Percentiles rank a stretch among this genome's conserved stretches.
These are phyloP conservation scores for Ascodesmis nigricans DNA, from an alignment of 495 filamentous ascomycete species.

Conservation along the genomic window DNA sequence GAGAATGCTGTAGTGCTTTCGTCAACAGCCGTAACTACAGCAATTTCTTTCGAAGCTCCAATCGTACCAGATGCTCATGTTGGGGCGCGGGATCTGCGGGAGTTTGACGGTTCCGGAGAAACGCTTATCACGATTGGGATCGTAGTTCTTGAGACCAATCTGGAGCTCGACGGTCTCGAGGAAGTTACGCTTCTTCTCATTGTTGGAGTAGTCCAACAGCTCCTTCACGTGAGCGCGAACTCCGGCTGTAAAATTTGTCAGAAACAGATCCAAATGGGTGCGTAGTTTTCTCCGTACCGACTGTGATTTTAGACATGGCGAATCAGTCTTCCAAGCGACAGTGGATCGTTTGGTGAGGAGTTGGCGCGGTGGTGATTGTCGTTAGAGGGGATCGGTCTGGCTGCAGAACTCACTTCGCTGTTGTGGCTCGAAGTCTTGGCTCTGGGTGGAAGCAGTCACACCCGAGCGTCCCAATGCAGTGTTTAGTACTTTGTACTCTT, in stretches of 20 bases:
- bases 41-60: too few relatives aligned
- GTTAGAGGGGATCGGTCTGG: too few relatives aligned
- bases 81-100: conserved; percentile 68
- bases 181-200: conserved; percentile 99
- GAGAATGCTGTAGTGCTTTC: conserved; percentile 44
- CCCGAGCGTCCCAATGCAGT: too few relatives aligned
- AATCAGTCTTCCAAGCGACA: conserved; percentile 43
- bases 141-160: conserved; percentile 99
- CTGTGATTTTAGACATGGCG: conserved; percentile 73
- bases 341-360: conserved; percentile 44
- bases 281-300: conserved; percentile 41
- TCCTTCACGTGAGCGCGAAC: conserved; percentile 83
- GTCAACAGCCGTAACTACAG: too few relatives aligned
- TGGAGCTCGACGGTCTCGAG: conserved; percentile 88
- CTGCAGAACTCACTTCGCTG: too few relatives aligned
- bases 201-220: conserved; percentile 77
- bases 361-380: conserved; percentile 23
- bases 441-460: too few relatives aligned
- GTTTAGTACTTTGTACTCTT: too few relatives aligned
- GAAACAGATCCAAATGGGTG: conserved; percentile 10
- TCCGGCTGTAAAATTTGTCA: conserved; percentile 42
- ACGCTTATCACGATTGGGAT: conserved; percentile 99
- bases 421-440: too few relatives aligned
- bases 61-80: conserved; percentile 76
- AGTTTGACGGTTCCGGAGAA: conserved; percentile 97